Evolutionary conservation across 108 stramenopile species (phyloP), one percentile per base, ranked within the genome.

Genomic region (Fragilaria crotonensis): DNA sequence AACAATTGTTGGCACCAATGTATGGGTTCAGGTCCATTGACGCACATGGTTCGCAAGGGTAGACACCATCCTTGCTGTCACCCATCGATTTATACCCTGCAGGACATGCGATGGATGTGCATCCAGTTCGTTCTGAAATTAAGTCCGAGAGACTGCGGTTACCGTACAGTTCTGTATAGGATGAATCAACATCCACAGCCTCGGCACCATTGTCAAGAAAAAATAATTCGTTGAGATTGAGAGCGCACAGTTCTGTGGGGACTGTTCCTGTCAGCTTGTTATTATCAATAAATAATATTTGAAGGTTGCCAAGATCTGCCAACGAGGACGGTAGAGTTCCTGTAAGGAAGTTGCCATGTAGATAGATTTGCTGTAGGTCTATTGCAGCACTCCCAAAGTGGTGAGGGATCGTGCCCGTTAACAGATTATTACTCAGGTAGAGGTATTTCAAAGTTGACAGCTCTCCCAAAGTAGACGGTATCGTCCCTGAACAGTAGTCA

Each of bases 41-140:
- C 20, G 64, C 58, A 41, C 54, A 53, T 0, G 77, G 77, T 14
- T 64, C 0, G 32, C 77, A 83, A 7, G 67, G 71, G 53, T 63
- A 73, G 17, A 52, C 4, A 17, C 80, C 80, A 52, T 52, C 51
- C 26, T 26, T 52, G 26, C 1, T 25, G 3, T 3, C 25, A 53
- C 71, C 71, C 3, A 59, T 18, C 5, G 73, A 66, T 9, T 55
- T 36, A 30, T 49, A 64, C 0, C 67, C 66, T 4, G 64, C 55
- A n/a, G 80, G 80, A 62, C 80, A 81, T 26, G 80, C 80, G 19
- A 82, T 67, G 5, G 66, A 54, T 47, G 66, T 61, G 57, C 80
- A 82, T 20, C 48, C 52, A 26, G 59, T 33, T 25, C 51, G 51
- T 52, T 52, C 51, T 5, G 25, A 7, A 25, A 25, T 18, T 52